Percentiles rank a stretch among this genome's conserved stretches.
Evolutionary conservation across 2,329 filamentous ascomycete species (phyloP).

Genomic region (Akanthomyces uredinophilus): DNA sequence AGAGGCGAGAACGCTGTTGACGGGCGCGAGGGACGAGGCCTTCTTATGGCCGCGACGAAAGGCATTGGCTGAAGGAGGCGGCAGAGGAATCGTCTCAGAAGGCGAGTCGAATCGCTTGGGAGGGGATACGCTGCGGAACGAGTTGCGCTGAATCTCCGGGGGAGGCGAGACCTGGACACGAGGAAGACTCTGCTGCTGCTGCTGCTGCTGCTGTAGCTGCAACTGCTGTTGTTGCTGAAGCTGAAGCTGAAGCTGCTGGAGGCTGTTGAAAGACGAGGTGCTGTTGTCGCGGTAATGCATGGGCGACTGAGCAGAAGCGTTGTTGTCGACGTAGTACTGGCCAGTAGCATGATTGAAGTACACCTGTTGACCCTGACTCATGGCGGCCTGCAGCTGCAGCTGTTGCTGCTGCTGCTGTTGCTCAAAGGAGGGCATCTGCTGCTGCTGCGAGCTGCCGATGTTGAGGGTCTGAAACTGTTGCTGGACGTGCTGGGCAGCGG

Average conservation of each 20-base stretch:
- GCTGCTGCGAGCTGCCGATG: slow-evolving; percentile 48
- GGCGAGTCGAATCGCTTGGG: slow-evolving; percentile 65
- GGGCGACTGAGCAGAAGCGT: slow-evolving; percentile 38
- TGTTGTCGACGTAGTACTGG: slow-evolving; percentile 76
- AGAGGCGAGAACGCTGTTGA: slow-evolving; percentile 45
- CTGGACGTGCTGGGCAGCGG: slow-evolving; percentile 39
- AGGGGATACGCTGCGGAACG: slow-evolving; percentile 59
- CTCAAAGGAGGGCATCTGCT: slow-evolving; percentile 27
- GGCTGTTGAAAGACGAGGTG: slow-evolving; percentile 30
- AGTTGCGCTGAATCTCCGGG: slow-evolving; percentile 49
- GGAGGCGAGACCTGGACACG: slow-evolving; percentile 80
- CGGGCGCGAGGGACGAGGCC: slow-evolving; percentile 66
- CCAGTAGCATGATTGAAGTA: slow-evolving; percentile 84
- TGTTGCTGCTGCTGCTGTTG: slow-evolving; percentile 35
- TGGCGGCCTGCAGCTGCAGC: slow-evolving; percentile 31
- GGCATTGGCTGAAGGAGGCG: slow-evolving; percentile 82
- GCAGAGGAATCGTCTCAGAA: slow-evolving; percentile 63
- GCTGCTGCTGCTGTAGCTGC: slow-evolving; percentile 21
- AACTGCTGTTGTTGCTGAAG: slow-evolving; percentile 8
- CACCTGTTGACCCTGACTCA: slow-evolving; percentile 61
- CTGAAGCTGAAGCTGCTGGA: slow-evolving; percentile 20
- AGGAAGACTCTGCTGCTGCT: slow-evolving; percentile 47
- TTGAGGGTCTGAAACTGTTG: slow-evolving; percentile 78
- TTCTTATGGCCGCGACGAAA: slow-evolving; percentile 96
- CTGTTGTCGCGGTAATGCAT: slow-evolving; percentile 41